Percentiles rank a stretch among this genome's conserved stretches.
These are phyloP conservation scores for Phytophthora pseudosyringae DNA, from an alignment of 352 stramenopile genomes.

Conservation along the genomic window DNA sequence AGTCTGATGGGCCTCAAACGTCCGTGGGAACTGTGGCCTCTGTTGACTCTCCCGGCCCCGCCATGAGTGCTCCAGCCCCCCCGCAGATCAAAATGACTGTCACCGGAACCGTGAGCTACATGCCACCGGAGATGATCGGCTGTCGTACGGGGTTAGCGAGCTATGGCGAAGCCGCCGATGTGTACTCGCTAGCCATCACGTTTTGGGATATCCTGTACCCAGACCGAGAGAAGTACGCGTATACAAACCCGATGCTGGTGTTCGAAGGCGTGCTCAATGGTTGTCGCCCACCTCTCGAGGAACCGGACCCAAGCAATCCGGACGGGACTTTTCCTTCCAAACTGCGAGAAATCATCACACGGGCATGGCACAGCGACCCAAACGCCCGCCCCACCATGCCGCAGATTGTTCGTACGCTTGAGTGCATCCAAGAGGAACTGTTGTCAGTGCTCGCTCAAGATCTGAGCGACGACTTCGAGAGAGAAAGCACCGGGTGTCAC, in stretches of 20 bases:
- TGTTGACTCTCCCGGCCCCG: slow-evolving; percentile 10
- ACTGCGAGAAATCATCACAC: slow-evolving; percentile 68
- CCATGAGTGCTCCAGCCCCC: slow-evolving; percentile 2
- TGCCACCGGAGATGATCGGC: slow-evolving; percentile 77
- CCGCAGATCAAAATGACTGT: slow-evolving; percentile 64
- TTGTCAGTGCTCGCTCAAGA: slow-evolving; percentile 52
- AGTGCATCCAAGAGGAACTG: slow-evolving; percentile 70
- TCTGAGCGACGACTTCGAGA: slow-evolving; percentile 50
- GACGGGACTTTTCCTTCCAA: slow-evolving; percentile 35
- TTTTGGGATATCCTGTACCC: slow-evolving; percentile 80
- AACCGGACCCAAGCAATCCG: slow-evolving; percentile 5
- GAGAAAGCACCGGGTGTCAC: slow-evolving; percentile 18
- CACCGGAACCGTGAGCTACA: slow-evolving; percentile 75
- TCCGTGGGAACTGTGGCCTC: slow-evolving; percentile 25
- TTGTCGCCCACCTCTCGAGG: slow-evolving; percentile 51
- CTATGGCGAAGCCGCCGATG: slow-evolving; percentile 72
- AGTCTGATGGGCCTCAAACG: slow-evolving; percentile 10
- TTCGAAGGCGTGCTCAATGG: slow-evolving; percentile 61
- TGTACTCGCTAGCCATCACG: slow-evolving; percentile 77
- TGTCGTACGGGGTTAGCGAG: slow-evolving; percentile 47
- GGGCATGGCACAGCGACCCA: slow-evolving; percentile 61
- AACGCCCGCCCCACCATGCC: slow-evolving; percentile 51
- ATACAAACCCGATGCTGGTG: slow-evolving; percentile 49
- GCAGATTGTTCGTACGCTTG: slow-evolving; percentile 54
- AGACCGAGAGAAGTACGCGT: slow-evolving; percentile 52